These are phyloP conservation scores for Pyronema omphalodes DNA, from an alignment of 495 filamentous ascomycete species.

Conservation along the genomic window DNA sequence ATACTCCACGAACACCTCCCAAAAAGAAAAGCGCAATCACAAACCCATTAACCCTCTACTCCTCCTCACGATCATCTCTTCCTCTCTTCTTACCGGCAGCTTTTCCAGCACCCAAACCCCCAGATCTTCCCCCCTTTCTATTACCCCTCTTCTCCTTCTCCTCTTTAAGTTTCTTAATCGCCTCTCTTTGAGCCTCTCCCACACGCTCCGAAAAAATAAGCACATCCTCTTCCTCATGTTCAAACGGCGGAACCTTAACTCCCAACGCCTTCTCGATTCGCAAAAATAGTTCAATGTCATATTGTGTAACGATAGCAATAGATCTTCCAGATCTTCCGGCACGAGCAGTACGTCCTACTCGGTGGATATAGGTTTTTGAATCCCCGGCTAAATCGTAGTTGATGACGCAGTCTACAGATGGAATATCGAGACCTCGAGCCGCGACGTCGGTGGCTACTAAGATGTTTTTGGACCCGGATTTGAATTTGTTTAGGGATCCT, in stretches of 20 bases:
- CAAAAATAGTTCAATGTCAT: slow-evolving; percentile 73
- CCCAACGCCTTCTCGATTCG: slow-evolving; percentile 70
- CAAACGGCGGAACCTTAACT: slow-evolving; percentile 51
- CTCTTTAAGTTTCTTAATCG: slow-evolving; percentile 66
- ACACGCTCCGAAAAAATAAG: slow-evolving; percentile 67
- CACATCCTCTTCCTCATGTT: slow-evolving; percentile 59
- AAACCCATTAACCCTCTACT: slow-evolving; percentile 7
- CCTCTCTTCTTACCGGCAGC: slow-evolving; percentile 14
- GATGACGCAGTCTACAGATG: slow-evolving; percentile 71
- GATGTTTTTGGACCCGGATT: slow-evolving; percentile 53
- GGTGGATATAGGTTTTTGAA: slow-evolving; percentile 85
- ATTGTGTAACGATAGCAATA: slow-evolving; percentile 69
- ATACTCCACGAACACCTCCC: not conserved
- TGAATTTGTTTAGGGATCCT: slow-evolving; percentile 75
- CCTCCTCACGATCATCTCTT: slow-evolving; percentile 22
- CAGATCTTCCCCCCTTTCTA: slow-evolving; percentile 30
- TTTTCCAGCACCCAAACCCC: slow-evolving; percentile 13
- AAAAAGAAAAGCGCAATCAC: slow-evolving; percentile 4
- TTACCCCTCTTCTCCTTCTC: slow-evolving; percentile 58
- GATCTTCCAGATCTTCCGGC: slow-evolving; percentile 76
- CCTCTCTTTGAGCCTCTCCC: slow-evolving; percentile 66
- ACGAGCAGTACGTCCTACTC: slow-evolving; percentile 82
- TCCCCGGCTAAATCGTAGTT: slow-evolving; percentile 52
- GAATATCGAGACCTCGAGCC: slow-evolving; percentile 86
- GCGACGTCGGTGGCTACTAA: slow-evolving; percentile 94